Evolutionary conservation across 495 filamentous ascomycete species (phyloP).

Genomic region (Tuber calosporum): DNA sequence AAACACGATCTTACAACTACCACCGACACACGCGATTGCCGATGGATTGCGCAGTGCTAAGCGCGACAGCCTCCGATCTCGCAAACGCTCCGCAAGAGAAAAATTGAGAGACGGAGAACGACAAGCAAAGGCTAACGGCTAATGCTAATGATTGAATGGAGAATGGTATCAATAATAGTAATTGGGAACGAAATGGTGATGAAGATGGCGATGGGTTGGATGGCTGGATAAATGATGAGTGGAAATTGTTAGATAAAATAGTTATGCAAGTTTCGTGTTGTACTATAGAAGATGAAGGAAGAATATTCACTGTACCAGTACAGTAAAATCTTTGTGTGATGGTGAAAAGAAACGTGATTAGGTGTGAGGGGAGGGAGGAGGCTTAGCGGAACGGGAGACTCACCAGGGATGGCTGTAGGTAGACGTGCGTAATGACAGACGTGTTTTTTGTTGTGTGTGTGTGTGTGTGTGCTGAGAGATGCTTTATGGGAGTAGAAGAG

Average conservation of each 20-base stretch:
- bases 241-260: slow-evolving; percentile 3
- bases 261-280: not conserved
- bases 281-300: slow-evolving; percentile 8
- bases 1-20: slow-evolving; percentile 29
- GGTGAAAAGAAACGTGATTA: slow-evolving; percentile 22
- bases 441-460: not conserved
- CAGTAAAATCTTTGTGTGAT: slow-evolving; percentile 14
- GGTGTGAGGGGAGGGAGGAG: slow-evolving; percentile 15
- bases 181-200: slow-evolving; percentile 16
- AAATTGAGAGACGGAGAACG: not conserved
- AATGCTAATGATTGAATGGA: slow-evolving; percentile 11
- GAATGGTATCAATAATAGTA: slow-evolving; percentile 18
- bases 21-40: slow-evolving; percentile 19
- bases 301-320: not conserved
- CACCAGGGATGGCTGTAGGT: not conserved
- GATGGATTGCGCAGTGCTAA: slow-evolving; percentile 20
- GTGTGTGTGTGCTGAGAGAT: slow-evolving; percentile 4
- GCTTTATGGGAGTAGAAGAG: slow-evolving; percentile 5
- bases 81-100: slow-evolving; percentile 25
- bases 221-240: slow-evolving; percentile 2
- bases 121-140: not conserved
- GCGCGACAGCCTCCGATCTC: slow-evolving; percentile 25
- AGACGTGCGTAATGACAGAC: slow-evolving; percentile 1
- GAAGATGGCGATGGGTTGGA: slow-evolving; percentile 3
- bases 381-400: slow-evolving; percentile 7